Evolutionary conservation across 1,284 basidiomycete genomes (phyloP), one percentile per base, ranked within the genome.

Genomic region (Rhizopogon parksii): DNA sequence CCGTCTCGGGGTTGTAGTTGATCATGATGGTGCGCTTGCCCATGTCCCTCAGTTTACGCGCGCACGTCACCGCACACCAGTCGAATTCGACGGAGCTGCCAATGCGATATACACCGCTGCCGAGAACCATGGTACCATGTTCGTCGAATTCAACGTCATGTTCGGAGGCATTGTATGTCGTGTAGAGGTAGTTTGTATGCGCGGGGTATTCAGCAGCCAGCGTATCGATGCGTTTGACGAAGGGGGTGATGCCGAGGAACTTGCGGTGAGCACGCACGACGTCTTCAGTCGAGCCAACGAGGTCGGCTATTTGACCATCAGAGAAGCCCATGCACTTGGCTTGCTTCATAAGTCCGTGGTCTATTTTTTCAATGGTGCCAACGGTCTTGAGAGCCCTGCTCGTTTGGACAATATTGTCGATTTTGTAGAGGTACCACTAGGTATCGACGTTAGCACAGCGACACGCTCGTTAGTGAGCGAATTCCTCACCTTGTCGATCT

Each of bases 1-100:
- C 96, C 3, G 96, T 99, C 74, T 99, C 96, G 14, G 95, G 96
- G 72, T 99, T 99, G 74, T 99, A 99, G 78, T 99, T 99, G 80
- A 99, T 81, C 95, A 99, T 99, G 74, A 99, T 87, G 39, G 96
- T 98, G 74, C 85, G 83, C 71, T 91, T 88, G 66, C 94, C 94
- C 81, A 94, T 88, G 57, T 87, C 83, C 58, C 95, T 80, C 57
- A 99, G 82, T 65, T 88, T 88, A 57, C 96, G 82, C 37, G 94
- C 92, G 68, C 95, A 98, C 2, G 95, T 98, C 47, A 99, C 96
- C 30, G 96, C 96, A 68, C 96, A 99, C 96, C 96, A 99, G 71
- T 99, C 96, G 68, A 99, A 99, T 75, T 99, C 96, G 66, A 99
- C 96, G 56, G 91, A 95, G 68, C 86, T 91, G 50, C 96, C 96